Evolutionary conservation across 768 basidiomycete species (phyloP), one percentile per base, ranked within the genome.

Genomic region (Leucocoprinus birnbaumii): DNA sequence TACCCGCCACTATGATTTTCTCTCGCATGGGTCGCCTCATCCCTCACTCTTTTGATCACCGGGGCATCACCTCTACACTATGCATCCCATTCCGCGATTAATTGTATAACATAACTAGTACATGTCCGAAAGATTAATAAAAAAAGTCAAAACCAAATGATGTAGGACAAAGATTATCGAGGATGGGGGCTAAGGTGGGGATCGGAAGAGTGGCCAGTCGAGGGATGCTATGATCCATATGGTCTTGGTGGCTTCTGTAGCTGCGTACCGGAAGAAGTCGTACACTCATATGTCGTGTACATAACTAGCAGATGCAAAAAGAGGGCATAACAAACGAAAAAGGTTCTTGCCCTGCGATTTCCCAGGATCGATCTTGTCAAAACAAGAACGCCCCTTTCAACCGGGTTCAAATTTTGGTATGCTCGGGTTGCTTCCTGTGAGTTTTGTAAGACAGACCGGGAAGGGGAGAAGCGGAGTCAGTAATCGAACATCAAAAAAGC

Each of bases 381-480:
- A 21, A 82, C 78, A 51, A 98, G 85, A 1, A 97, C 86, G 16
- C 87, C 86, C 19, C 94, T 83, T 69, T 99, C 97, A 9, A 97
- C 76, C 1, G 92, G 91, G 65, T 98, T 96, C 41, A 98, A 78
- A 24, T 86, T 88, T 62, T 93, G 86, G 52, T 96, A 94, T 1
- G 93, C 96, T 54, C 94, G 76, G n/a, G 90, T 89, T 26, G 94
- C 93, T 75, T 98, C 97, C 96, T 98, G 59, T 35, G 25, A 54
- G 37, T 22, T 38, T 38, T 25, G 18, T 31, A 52, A 34, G 31
- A 53, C 40, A 43, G 34, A 13, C 38, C 38, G n/a, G 38, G 38
- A n/a, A n/a, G 38, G 38, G 44, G 18, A 35, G 27, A 16, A 25
- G 14, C 41, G 31, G 47, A 26, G 18, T 55, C 48, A 52, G 42